phyloP scores from a whole-genome alignment of 169 alveolate genomes.

The Pseudocohnilembus persalinus region DNA sequence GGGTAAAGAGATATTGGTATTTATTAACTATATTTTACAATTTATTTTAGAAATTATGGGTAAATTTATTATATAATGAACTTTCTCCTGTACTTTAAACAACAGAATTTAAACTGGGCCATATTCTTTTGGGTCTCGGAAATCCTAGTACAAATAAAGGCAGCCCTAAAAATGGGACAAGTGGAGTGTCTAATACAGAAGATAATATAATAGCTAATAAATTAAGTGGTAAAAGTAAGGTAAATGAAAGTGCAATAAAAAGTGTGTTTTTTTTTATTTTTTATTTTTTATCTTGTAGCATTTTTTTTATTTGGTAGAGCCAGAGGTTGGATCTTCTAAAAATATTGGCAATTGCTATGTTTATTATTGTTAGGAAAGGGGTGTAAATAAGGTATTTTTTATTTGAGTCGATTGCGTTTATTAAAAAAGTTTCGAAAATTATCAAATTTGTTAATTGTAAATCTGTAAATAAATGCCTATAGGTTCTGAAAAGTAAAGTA shows the following conservation, averaged over 20 bases:
- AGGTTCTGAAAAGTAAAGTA: background rate
- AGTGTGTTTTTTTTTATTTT: background rate
- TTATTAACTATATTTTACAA: conserved; percentile 6
- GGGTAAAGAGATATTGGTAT: background rate
- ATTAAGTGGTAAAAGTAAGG: conserved; percentile 13
- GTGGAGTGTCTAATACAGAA: conserved; percentile 5
- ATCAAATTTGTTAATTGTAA: background rate
- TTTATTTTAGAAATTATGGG: background rate
- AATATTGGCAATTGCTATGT: background rate
- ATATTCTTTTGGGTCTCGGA: conserved; percentile 25
- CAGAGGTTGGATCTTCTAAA: background rate
- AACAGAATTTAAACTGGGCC: conserved; percentile 1
- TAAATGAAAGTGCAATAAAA: conserved; percentile 1
- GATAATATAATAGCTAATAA: background rate
- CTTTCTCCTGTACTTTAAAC: background rate
- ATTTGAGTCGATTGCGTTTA: background rate
- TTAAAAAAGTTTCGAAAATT: background rate
- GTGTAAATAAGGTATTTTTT: background rate
- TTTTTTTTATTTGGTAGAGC: background rate
- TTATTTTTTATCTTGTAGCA: background rate
- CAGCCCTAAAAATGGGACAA: conserved; percentile 16
- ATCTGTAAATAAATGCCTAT: background rate
- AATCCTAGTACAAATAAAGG: conserved; percentile 14
- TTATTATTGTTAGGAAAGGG: background rate
- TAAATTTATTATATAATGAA: conserved; percentile 2